These are phyloP conservation scores for Fusarium equiseti DNA, from an alignment of 2,329 filamentous ascomycete genomes.

Conservation along the genomic window DNA sequence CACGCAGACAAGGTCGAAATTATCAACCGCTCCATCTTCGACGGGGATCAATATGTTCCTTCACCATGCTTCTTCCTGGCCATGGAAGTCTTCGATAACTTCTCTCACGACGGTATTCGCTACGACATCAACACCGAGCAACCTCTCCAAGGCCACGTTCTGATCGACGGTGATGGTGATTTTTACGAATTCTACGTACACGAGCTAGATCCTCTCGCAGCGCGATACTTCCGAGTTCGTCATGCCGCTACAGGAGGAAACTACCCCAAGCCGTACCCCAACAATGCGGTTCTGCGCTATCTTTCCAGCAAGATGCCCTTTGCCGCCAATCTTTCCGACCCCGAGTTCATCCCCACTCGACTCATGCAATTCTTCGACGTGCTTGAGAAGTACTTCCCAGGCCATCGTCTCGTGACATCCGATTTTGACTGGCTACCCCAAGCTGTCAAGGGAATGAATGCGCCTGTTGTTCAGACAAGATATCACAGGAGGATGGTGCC, in stretches of 20 bases:
- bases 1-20: slow-evolving; percentile 92
- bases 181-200: slow-evolving; percentile 95
- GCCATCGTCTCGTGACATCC: slow-evolving; percentile 86
- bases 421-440: slow-evolving; percentile 92
- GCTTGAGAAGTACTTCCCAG: slow-evolving; percentile 87
- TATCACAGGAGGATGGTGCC: slow-evolving; percentile 89
- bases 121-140: slow-evolving; percentile 86
- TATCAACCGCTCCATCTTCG: slow-evolving; percentile 93
- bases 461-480: slow-evolving; percentile 94
- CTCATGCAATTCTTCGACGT: slow-evolving; percentile 98
- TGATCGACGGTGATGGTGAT: slow-evolving; percentile 87
- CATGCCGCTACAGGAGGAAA: slow-evolving; percentile 77
- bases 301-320: slow-evolving; percentile 76
- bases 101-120: slow-evolving; percentile 92
- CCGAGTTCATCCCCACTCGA: slow-evolving; percentile 94
- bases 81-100: slow-evolving; percentile 99
- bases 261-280: slow-evolving; percentile 72
- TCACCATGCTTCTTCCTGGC: slow-evolving; percentile 97
- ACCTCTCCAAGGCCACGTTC: slow-evolving; percentile 87
- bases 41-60: slow-evolving; percentile 89
- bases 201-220: slow-evolving; percentile 82
- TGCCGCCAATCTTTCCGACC: slow-evolving; percentile 78
- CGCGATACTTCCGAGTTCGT: slow-evolving; percentile 86
- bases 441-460: slow-evolving; percentile 85
- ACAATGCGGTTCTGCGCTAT: slow-evolving; percentile 67